phyloP scores from a whole-genome alignment of 2,329 filamentous ascomycete species.

The Fusarium marasasianum region DNA sequence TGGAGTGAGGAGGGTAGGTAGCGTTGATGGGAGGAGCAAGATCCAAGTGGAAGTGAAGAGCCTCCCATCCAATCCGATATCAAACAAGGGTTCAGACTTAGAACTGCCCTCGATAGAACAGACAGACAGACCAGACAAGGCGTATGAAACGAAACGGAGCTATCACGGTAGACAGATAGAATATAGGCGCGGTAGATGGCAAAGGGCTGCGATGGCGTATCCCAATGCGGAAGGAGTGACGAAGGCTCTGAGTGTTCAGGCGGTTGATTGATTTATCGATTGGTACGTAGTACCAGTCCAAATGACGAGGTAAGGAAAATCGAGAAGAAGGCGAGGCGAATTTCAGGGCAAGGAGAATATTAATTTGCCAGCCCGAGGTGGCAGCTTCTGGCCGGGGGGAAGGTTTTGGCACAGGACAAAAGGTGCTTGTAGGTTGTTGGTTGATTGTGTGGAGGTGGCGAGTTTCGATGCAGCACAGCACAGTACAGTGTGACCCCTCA shows the following conservation, averaged over 20 bases:
- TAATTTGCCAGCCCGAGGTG: constrained; percentile 2
- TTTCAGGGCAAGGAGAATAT: neutral
- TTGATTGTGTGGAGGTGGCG: constrained; percentile 40
- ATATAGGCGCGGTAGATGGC: neutral
- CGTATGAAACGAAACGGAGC: constrained; percentile 3
- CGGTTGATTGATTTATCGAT: constrained; percentile 3
- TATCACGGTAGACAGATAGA: constrained; percentile 3
- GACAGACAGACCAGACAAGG: neutral
- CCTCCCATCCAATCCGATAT: constrained; percentile 9
- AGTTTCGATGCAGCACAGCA: constrained; percentile 20
- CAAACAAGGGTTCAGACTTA: constrained; percentile 15
- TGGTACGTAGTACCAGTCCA: constrained; percentile 1
- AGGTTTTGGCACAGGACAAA: neutral
- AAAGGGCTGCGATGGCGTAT: neutral
- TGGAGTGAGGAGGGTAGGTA: neutral
- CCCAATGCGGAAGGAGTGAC: constrained; percentile 28
- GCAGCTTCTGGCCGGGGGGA: constrained; percentile 13
- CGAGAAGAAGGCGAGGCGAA: neutral
- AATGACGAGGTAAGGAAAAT: neutral
- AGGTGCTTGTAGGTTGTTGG: neutral
- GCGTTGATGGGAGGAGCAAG: neutral
- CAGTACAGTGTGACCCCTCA: constrained; percentile 33
- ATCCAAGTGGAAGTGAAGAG: neutral
- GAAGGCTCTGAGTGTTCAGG: constrained; percentile 6
- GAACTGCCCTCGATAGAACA: neutral